These are phyloP conservation scores for Apiotrichum laibachii DNA, from an alignment of 1,284 basidiomycete genomes.

Conservation along the genomic window DNA sequence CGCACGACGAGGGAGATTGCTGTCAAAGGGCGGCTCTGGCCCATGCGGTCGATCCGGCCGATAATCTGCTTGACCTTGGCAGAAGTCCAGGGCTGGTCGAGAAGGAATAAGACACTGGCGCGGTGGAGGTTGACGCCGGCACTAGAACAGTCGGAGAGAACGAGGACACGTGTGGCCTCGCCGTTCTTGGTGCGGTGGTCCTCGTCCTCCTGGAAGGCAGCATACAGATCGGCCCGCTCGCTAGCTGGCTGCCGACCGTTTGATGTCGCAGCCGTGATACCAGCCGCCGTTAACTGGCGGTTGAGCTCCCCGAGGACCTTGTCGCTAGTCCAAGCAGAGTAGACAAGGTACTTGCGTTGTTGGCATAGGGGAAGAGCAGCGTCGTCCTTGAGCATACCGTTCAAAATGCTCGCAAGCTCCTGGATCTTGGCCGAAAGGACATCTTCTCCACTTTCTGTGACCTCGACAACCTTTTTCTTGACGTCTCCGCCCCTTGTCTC, in stretches of 20 bases:
- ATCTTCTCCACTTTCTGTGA: no score
- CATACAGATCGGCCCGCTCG: no score
- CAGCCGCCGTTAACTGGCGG: neutral
- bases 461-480: no score
- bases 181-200: neutral
- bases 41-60: constrained; percentile 1
- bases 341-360: no score
- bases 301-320: neutral
- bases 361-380: no score
- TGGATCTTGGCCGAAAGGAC: no score
- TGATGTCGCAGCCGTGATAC: neutral
- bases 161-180: neutral
- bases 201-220: neutral
- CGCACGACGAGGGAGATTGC: neutral
- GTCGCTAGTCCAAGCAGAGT: no score
- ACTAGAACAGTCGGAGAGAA: neutral
- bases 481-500: no score
- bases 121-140: constrained; percentile 6
- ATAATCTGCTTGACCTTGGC: neutral
- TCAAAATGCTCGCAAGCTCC: no score
- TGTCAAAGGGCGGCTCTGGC: neutral
- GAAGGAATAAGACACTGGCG: neutral
- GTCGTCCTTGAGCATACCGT: no score
- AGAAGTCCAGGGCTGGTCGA: neutral
- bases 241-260: neutral